Evolutionary conservation across 106 monocot species (phyloP).

Genomic region (Dendrobium nobile): DNA sequence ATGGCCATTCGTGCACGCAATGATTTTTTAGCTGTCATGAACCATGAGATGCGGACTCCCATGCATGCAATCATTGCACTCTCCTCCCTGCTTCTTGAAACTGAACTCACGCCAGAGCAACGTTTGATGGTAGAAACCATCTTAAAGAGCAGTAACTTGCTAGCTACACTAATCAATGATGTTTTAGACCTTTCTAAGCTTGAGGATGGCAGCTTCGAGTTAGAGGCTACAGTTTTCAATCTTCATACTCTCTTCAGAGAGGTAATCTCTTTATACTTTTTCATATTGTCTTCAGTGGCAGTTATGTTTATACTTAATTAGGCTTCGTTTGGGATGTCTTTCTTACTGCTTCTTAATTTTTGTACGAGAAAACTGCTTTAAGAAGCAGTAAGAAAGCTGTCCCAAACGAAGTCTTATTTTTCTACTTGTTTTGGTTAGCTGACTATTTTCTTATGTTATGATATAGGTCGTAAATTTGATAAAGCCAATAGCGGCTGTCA

Average conservation of each 20-base stretch:
- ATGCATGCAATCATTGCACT: slow-evolving; percentile 74
- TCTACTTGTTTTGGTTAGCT: slow-evolving; percentile 5
- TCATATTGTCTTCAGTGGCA: not conserved
- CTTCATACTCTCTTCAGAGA: slow-evolving; percentile 79
- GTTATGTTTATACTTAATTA: not conserved
- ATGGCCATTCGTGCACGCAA: slow-evolving; percentile 87
- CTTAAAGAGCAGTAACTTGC: slow-evolving; percentile 77
- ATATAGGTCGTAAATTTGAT: slow-evolving; percentile 81
- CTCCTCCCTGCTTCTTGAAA: slow-evolving; percentile 79
- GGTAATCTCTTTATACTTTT: slow-evolving; percentile 26
- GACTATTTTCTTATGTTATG: slow-evolving; percentile 10
- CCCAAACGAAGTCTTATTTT: not conserved
- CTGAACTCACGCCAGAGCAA: slow-evolving; percentile 77
- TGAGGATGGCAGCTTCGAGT: slow-evolving; percentile 81
- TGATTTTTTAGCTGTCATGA: slow-evolving; percentile 97
- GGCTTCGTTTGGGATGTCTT: too few species aligned
- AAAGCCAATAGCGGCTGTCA: slow-evolving; percentile 81
- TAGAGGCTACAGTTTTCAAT: slow-evolving; percentile 63
- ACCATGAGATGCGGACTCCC: slow-evolving; percentile 92
- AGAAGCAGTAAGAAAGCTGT: not conserved
- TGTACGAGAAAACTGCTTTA: too few species aligned
- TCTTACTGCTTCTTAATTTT: too few species aligned
- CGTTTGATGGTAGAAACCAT: slow-evolving; percentile 85
- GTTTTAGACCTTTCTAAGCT: slow-evolving; percentile 86
- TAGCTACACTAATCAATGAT: slow-evolving; percentile 83